These are phyloP conservation scores for Incumbomyces lentus DNA, from an alignment of 2,329 filamentous ascomycete genomes.

Conservation along the genomic window DNA sequence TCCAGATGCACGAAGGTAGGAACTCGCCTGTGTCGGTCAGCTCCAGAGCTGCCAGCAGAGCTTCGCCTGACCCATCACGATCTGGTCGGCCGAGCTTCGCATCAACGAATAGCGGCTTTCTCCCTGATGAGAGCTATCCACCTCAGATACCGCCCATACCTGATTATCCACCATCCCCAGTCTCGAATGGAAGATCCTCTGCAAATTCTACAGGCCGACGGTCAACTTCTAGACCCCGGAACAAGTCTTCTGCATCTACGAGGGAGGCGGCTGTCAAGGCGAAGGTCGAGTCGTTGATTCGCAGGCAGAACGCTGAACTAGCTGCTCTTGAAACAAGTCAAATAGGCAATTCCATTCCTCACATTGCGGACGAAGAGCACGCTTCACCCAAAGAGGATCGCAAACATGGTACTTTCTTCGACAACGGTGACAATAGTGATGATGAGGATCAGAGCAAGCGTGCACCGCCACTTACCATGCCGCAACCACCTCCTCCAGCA, in stretches of 20 bases:
- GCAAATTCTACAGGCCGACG: neutral
- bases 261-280: slow-evolving; percentile 14
- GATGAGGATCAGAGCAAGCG: slow-evolving; percentile 28
- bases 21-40: slow-evolving; percentile 43
- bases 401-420: slow-evolving; percentile 14
- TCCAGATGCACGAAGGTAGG: slow-evolving; percentile 67
- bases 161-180: slow-evolving; percentile 2
- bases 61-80: neutral
- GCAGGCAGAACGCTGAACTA: slow-evolving; percentile 18
- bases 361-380: neutral
- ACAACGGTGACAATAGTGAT: slow-evolving; percentile 21
- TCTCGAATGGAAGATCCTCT: slow-evolving; percentile 5
- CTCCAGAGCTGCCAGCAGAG: neutral
- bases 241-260: slow-evolving; percentile 14
- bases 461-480: slow-evolving; percentile 13
- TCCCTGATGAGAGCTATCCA: neutral
- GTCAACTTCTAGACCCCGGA: slow-evolving; percentile 8
- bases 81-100: slow-evolving; percentile 4
- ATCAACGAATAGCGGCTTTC: neutral
- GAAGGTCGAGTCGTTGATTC: slow-evolving; percentile 18
- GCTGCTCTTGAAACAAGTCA: slow-evolving; percentile 10
- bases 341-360: neutral
- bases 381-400: neutral
- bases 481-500: slow-evolving; percentile 21
- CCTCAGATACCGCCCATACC: slow-evolving; percentile 4